A percentile compares a stretch with the other conserved stretches of the same genome.
Conservation (phyloP, 768 basidiomycete species). For the Rhizopogon salebrosus region DNA sequence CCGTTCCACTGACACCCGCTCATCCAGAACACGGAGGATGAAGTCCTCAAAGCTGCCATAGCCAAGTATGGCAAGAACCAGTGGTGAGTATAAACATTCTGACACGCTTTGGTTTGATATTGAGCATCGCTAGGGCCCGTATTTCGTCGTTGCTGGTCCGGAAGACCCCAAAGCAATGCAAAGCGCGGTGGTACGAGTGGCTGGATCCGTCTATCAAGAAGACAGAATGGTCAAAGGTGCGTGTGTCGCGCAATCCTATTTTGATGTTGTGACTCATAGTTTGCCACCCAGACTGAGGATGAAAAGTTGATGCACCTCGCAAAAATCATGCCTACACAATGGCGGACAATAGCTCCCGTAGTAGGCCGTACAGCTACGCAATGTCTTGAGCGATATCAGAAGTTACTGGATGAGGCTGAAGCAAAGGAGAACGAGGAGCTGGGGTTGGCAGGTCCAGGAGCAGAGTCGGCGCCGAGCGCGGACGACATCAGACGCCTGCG, state of each 20-base stretch:
- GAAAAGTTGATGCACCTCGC: constrained; percentile 97
- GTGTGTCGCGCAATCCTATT: constrained; percentile 10
- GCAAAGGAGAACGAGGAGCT: constrained; percentile 94
- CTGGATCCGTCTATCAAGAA: constrained; percentile 99
- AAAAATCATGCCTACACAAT: constrained; percentile 99
- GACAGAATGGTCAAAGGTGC: constrained; percentile 97
- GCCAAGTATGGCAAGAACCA: constrained; percentile 97
- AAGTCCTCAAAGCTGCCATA: constrained; percentile 98
- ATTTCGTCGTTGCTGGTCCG: constrained; percentile 96
- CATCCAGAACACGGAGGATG: constrained; percentile 87
- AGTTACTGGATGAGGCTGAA: constrained; percentile 95
- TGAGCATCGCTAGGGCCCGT: constrained; percentile 63
- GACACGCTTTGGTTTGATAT: not conserved
- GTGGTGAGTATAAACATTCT: constrained; percentile 46
- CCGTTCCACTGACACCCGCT: constrained; percentile 10
- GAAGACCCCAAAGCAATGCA: constrained; percentile 99
- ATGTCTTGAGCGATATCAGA: constrained; percentile 97
- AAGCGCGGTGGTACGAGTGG: constrained; percentile 99
- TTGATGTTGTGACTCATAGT: not conserved
- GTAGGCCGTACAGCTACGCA: constrained; percentile 97
- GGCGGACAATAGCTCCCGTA: constrained; percentile 98
- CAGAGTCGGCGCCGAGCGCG: constrained; percentile 79
- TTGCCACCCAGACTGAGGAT: constrained; percentile 73
- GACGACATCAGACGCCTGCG: constrained; percentile 86
- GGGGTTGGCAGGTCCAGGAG: constrained; percentile 79